A percentile compares a stretch with the other conserved stretches of the same genome.
Evolutionary conservation across 2,329 filamentous ascomycete species (phyloP).

Genomic region (Fonsecaea nubica): DNA sequence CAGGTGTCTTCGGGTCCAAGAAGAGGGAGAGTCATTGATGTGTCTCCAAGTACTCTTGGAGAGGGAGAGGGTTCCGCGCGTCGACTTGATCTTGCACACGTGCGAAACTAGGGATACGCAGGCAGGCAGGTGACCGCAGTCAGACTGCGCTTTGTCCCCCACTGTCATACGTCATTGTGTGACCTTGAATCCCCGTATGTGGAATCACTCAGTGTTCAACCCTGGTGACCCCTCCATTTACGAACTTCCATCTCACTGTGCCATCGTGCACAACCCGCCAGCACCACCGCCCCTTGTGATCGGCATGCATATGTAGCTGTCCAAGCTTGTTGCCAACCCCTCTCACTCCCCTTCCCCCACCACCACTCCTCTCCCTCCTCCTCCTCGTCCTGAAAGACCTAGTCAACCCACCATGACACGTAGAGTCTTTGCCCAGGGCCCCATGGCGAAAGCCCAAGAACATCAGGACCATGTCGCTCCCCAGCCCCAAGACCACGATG

Average conservation of each 20-base stretch:
- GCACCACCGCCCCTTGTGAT: neutral
- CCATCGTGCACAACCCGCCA: no score
- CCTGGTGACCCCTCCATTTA: neutral
- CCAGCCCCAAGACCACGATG: neutral
- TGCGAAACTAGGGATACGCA: no score
- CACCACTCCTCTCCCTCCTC: neutral
- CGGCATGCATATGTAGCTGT: neutral
- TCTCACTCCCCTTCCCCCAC: neutral
- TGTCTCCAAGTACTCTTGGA: no score
- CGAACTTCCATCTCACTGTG: neutral
- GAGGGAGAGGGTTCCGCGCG: no score
- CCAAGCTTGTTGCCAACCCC: neutral
- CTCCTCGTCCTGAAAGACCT: neutral
- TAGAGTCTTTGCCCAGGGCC: neutral
- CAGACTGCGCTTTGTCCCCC: no score
- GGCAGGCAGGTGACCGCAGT: no score
- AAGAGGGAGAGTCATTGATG: no score
- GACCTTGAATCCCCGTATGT: no score
- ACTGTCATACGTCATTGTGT: no score
- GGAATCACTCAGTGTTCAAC: no score
- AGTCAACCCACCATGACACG: neutral
- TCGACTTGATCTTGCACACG: no score
- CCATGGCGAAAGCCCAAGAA: neutral
- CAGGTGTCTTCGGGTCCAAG: neutral
- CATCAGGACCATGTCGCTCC: neutral